These are phyloP conservation scores for Spergularia bocconei DNA, from an alignment of 148 eudicot genomes.

Conservation along the genomic window DNA sequence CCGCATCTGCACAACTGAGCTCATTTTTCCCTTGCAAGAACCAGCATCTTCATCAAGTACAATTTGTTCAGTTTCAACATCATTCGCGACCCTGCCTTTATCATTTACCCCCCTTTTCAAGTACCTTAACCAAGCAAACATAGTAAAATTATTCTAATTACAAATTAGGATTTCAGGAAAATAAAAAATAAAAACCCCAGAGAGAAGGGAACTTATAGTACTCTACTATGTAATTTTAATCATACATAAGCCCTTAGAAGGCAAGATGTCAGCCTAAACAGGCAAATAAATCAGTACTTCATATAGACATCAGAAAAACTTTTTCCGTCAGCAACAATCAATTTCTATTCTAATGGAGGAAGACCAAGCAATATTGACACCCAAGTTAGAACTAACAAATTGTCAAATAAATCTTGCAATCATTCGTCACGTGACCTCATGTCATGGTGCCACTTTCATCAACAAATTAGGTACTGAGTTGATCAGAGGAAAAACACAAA, in stretches of 20 bases:
- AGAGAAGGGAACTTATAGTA: slow-evolving; percentile 1
- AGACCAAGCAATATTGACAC: background rate
- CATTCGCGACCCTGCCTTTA: slow-evolving; percentile 97
- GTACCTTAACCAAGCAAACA: slow-evolving; percentile 52
- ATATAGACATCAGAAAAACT: background rate
- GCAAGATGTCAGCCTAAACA: background rate
- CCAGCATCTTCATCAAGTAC: slow-evolving; percentile 98
- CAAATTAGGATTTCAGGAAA: background rate
- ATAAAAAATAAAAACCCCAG: background rate
- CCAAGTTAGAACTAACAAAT: background rate
- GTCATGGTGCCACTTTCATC: background rate
- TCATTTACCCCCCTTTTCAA: slow-evolving; percentile 97
- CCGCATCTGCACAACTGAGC: slow-evolving; percentile 99
- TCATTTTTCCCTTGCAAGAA: slow-evolving; percentile 86
- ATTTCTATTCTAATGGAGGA: background rate
- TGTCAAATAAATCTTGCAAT: background rate
- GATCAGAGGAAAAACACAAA: background rate
- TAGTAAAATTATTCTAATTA: background rate
- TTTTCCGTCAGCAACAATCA: background rate
- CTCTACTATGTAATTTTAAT: background rate
- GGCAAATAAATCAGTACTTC: no score
- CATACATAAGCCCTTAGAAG: background rate
- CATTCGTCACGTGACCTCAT: background rate
- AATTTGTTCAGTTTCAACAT: slow-evolving; percentile 98
- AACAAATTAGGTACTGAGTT: background rate